phyloP scores from a whole-genome alignment of 2,329 filamentous ascomycete species.

The Stromatinia cepivora region DNA sequence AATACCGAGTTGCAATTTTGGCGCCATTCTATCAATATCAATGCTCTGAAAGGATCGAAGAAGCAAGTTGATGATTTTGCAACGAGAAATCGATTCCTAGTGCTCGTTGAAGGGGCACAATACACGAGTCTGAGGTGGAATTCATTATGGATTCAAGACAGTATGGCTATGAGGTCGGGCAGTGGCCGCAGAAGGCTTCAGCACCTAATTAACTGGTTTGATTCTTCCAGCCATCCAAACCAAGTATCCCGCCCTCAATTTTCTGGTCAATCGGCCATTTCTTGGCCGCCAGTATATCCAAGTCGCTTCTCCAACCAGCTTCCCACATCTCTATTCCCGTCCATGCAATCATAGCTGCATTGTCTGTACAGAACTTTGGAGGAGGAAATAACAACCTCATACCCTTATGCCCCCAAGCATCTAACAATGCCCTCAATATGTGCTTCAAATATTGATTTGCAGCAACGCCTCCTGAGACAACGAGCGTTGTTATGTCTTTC shows the following conservation, averaged over 20 bases:
- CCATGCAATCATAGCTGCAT: conserved; percentile 98
- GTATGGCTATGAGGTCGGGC: not conserved
- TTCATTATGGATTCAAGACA: not conserved
- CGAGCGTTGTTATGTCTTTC: conserved; percentile 57
- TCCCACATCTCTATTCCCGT: conserved; percentile 89
- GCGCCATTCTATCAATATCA: not conserved
- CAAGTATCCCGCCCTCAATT: conserved; percentile 65
- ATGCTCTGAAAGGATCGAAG: not conserved
- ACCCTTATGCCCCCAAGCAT: conserved; percentile 62
- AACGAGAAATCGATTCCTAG: not conserved
- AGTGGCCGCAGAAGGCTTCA: not conserved
- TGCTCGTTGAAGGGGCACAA: no score
- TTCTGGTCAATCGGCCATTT: conserved; percentile 74
- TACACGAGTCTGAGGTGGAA: not conserved
- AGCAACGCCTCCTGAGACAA: conserved; percentile 88
- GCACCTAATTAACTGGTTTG: not conserved
- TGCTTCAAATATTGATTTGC: conserved; percentile 77
- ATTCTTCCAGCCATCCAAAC: conserved; percentile 53
- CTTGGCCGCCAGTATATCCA: conserved; percentile 59
- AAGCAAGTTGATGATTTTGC: not conserved
- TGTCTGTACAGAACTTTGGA: conserved; percentile 79
- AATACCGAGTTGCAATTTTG: not conserved
- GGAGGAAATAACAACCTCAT: conserved; percentile 74
- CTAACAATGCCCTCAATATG: conserved; percentile 59
- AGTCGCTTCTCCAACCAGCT: conserved; percentile 66